Percentiles rank a stretch among this genome's conserved stretches.
Evolutionary conservation across 2,329 filamentous ascomycete species (phyloP).

Genomic region (Zasmidium citrigriseum): DNA sequence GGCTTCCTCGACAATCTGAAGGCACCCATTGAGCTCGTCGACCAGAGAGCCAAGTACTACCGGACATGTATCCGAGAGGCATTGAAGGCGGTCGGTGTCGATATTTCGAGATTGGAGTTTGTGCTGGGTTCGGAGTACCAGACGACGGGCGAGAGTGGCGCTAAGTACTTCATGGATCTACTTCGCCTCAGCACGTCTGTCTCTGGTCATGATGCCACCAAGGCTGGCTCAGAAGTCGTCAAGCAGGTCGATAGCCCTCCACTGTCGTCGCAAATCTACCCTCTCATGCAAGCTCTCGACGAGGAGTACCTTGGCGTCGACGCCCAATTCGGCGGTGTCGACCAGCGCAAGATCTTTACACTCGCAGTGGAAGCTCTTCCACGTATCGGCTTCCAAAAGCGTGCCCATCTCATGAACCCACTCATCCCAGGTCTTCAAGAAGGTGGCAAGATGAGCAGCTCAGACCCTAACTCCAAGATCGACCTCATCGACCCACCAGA

Average conservation of each 20-base stretch:
- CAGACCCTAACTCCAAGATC: slow-evolving; percentile 79
- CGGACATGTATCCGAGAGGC: slow-evolving; percentile 71
- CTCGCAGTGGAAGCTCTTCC: slow-evolving; percentile 83
- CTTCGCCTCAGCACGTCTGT: slow-evolving; percentile 72
- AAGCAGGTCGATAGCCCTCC: slow-evolving; percentile 83
- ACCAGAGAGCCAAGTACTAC: slow-evolving; percentile 83
- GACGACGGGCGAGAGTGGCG: slow-evolving; percentile 66
- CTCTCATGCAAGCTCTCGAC: slow-evolving; percentile 85
- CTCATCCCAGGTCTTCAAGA: slow-evolving; percentile 81
- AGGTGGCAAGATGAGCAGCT: slow-evolving; percentile 77
- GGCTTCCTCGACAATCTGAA: slow-evolving; percentile 63
- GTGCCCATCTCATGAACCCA: slow-evolving; percentile 76
- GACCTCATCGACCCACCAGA: slow-evolving; percentile 84
- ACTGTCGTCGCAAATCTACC: slow-evolving; percentile 75
- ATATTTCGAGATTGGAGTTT: slow-evolving; percentile 77
- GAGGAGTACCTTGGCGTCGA: slow-evolving; percentile 88
- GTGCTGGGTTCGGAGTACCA: slow-evolving; percentile 67
- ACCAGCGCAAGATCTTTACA: slow-evolving; percentile 88
- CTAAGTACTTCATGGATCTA: slow-evolving; percentile 81
- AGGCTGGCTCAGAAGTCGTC: slow-evolving; percentile 89
- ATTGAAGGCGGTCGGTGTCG: slow-evolving; percentile 75
- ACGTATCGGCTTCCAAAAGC: slow-evolving; percentile 78
- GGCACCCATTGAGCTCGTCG: slow-evolving; percentile 83
- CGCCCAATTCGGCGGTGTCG: slow-evolving; percentile 79
- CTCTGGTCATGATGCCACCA: slow-evolving; percentile 80